phyloP scores from a whole-genome alignment of 2,329 filamentous ascomycete species.

The Fusarium udum region DNA sequence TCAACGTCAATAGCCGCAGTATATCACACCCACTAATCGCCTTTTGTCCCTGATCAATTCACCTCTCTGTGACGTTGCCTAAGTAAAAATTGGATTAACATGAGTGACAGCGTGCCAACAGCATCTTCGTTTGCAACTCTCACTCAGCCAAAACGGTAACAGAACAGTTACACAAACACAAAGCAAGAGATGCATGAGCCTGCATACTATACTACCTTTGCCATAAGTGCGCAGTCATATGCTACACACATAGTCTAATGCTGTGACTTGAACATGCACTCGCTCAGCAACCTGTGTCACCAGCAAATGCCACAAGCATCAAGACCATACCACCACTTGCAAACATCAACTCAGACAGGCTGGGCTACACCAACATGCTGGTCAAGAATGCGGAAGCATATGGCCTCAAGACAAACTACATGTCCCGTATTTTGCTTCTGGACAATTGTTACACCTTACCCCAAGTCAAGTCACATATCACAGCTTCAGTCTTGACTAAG shows the following conservation, averaged over 20 bases:
- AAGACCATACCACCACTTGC: neutral
- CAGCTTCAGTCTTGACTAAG: neutral
- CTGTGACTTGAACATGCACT: neutral
- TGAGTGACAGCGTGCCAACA: neutral
- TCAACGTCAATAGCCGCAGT: neutral
- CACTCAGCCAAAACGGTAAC: neutral
- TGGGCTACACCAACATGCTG: neutral
- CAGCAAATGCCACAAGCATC: neutral
- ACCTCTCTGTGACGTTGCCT: fast-evolving
- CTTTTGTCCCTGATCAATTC: neutral
- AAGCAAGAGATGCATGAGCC: neutral
- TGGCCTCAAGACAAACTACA: neutral
- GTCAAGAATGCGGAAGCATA: neutral
- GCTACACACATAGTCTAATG: neutral
- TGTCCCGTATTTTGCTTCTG: neutral
- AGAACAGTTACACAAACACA: neutral
- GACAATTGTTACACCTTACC: neutral
- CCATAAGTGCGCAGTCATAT: neutral
- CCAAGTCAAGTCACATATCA: neutral
- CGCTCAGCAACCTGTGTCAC: neutral
- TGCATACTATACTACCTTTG: too few relatives aligned
- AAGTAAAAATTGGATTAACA: too few relatives aligned
- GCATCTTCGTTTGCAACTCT: neutral
- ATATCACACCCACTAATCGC: too few relatives aligned
- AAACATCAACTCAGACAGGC: neutral